Conservation (phyloP, 495 filamentous ascomycete genomes). For the Ascobolus immersus region DNA sequence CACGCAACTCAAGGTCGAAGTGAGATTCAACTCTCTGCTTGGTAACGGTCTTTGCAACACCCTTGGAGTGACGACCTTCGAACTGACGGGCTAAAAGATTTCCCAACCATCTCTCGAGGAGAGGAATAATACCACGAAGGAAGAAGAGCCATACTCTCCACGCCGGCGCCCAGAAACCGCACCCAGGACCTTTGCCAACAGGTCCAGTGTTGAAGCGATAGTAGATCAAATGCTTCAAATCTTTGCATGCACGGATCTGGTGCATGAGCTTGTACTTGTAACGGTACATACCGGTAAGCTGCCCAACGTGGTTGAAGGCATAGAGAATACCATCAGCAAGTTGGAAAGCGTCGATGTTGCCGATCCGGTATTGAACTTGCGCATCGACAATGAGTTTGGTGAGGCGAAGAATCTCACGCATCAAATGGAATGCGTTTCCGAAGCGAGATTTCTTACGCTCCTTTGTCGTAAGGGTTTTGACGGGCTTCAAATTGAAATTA, state of each 20-base stretch:
- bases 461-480: slow-evolving; percentile 96
- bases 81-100: slow-evolving; percentile 94
- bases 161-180: slow-evolving; percentile 97
- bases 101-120: slow-evolving; percentile 92
- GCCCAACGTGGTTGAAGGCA: slow-evolving; percentile 97
- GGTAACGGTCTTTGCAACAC: slow-evolving; percentile 95
- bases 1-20: slow-evolving; percentile 91
- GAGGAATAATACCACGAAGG: slow-evolving; percentile 92
- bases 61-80: slow-evolving; percentile 95
- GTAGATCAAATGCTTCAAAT: slow-evolving; percentile 97
- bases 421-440: slow-evolving; percentile 96
- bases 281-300: slow-evolving; percentile 97
- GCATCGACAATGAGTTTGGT: slow-evolving; percentile 98
- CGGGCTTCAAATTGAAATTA: slow-evolving; percentile 98
- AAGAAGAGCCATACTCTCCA: slow-evolving; percentile 99
- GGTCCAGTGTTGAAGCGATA: slow-evolving; percentile 97
- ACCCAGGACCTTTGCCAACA: slow-evolving; percentile 92
- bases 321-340: slow-evolving; percentile 96
- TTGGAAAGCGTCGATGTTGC: slow-evolving; percentile 98
- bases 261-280: slow-evolving; percentile 99
- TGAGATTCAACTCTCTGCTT: slow-evolving; percentile 98
- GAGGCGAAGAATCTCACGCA: slow-evolving; percentile 93
- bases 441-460: slow-evolving; percentile 99
- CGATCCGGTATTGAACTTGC: slow-evolving; percentile 90
- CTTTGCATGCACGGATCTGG: slow-evolving; percentile 97